These are phyloP conservation scores for Trichoderma hamatum DNA, from an alignment of 2,329 filamentous ascomycete genomes.

Conservation along the genomic window DNA sequence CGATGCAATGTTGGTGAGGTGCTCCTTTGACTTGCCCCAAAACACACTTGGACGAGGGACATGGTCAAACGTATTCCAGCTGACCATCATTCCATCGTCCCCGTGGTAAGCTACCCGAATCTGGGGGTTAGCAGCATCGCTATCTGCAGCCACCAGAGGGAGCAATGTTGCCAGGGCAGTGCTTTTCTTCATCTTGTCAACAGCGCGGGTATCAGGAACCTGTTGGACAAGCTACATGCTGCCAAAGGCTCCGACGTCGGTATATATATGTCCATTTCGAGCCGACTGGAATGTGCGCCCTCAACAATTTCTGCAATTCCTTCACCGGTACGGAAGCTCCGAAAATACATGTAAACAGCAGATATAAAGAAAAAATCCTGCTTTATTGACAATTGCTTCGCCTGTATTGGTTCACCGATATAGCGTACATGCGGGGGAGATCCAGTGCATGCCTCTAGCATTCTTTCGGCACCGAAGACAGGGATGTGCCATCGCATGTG, in stretches of 20 bases:
- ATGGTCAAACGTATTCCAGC: constrained; percentile 22
- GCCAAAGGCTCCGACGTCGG: not conserved
- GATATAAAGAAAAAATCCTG: not conserved
- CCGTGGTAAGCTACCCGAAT: constrained; percentile 17
- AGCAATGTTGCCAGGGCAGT: not conserved
- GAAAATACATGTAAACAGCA: not conserved
- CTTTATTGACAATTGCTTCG: not conserved
- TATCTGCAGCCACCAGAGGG: constrained; percentile 4
- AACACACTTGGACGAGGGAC: constrained; percentile 8
- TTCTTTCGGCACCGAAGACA: constrained; percentile 23
- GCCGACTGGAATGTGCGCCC: not conserved
- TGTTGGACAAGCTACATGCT: not conserved
- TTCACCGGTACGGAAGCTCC: not conserved
- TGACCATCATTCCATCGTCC: constrained; percentile 17
- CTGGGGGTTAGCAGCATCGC: constrained; percentile 16
- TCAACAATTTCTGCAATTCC: not conserved
- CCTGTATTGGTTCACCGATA: constrained; percentile 1
- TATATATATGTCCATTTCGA: not conserved
- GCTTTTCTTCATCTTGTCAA: constrained; percentile 17
- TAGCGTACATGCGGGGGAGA: not conserved
- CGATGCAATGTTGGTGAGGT: constrained; percentile 9
- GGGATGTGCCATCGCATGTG: constrained; percentile 17
- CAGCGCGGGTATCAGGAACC: not conserved
- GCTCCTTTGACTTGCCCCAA: constrained; percentile 12
- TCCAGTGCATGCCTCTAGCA: constrained; percentile 9